Evolutionary conservation across 139 green algal genomes (phyloP).

Genomic region (Coelastrella sp.): DNA sequence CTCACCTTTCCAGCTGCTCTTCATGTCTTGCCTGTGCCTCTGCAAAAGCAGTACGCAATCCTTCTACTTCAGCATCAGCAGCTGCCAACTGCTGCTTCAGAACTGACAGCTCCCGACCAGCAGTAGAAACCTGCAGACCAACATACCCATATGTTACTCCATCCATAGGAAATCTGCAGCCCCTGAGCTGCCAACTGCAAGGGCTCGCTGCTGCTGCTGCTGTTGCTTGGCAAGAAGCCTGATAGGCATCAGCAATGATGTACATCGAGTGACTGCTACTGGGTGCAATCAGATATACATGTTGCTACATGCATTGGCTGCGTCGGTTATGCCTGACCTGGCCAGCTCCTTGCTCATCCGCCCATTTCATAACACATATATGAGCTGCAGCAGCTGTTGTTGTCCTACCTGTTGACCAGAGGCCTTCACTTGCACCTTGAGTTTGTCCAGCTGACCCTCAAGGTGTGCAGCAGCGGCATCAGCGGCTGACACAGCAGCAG

Average conservation of each 20-base stretch:
- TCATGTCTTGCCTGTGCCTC: conserved; percentile 55
- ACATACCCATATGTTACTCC: background rate
- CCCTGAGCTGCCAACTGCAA: background rate
- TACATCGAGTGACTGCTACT: too few species aligned
- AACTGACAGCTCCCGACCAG: conserved; percentile 27
- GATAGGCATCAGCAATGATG: too few species aligned
- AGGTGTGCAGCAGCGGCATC: background rate
- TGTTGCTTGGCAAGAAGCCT: too few species aligned
- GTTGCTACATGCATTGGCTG: background rate
- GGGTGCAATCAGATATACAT: too few species aligned
- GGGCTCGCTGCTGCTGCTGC: too few species aligned
- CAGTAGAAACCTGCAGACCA: conserved; percentile 2
- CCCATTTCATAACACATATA: background rate
- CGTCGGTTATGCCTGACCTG: background rate
- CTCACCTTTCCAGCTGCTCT: conserved; percentile 66
- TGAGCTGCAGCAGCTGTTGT: too few species aligned
- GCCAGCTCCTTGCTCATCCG: background rate
- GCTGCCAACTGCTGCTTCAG: conserved; percentile 16
- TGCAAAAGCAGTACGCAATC: conserved; percentile 48
- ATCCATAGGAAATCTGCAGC: background rate
- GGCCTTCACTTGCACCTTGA: conserved; percentile 1
- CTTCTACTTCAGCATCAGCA: conserved; percentile 59
- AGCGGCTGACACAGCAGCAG: conserved; percentile 22
- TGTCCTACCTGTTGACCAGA: conserved; percentile 11
- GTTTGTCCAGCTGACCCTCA: conserved; percentile 54